Percentiles rank a stretch among this genome's conserved stretches.
phyloP scores from a whole-genome alignment of 2,329 filamentous ascomycete genomes.

The Mollisia scopiformis region DNA sequence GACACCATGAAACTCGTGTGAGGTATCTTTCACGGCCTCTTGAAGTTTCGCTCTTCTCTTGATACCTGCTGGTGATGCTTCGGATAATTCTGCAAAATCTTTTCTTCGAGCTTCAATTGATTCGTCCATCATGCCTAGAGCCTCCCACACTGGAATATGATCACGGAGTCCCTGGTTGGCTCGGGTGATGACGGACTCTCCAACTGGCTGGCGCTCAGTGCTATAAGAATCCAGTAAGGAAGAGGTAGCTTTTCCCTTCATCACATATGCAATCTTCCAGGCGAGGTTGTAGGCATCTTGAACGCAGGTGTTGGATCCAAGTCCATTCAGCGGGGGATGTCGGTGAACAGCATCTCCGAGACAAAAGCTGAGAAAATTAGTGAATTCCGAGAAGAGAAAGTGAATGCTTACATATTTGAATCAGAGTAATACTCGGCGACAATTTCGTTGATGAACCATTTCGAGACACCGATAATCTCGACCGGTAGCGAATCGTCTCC shows the following conservation, averaged over 20 bases:
- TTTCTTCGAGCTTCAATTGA: constrained; percentile 42
- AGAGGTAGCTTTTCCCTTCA: constrained; percentile 41
- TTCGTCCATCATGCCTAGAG: constrained; percentile 46
- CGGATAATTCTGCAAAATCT: constrained; percentile 46
- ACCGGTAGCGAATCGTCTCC: constrained; percentile 55
- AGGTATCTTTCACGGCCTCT: constrained; percentile 45
- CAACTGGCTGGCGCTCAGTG: constrained; percentile 53
- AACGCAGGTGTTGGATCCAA: constrained; percentile 62
- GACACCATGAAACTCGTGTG: constrained; percentile 56
- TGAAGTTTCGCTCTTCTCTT: constrained; percentile 44
- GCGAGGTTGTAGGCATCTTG: constrained; percentile 59
- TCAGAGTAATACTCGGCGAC: constrained; percentile 56
- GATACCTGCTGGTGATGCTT: constrained; percentile 41
- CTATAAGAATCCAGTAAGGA: constrained; percentile 47
- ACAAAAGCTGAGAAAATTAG: constrained; percentile 42
- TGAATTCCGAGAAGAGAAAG: not conserved
- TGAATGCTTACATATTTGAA: constrained; percentile 33
- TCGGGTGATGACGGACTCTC: constrained; percentile 49
- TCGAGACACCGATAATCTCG: constrained; percentile 55
- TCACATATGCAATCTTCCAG: constrained; percentile 56
- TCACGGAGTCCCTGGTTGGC: constrained; percentile 61
- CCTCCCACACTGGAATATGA: constrained; percentile 49
- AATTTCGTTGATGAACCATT: constrained; percentile 65
- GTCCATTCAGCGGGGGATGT: constrained; percentile 59
- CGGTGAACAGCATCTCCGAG: constrained; percentile 61